phyloP scores from a whole-genome alignment of 805 yeast genomes.

The Kluyveromyces dobzhanskii region DNA sequence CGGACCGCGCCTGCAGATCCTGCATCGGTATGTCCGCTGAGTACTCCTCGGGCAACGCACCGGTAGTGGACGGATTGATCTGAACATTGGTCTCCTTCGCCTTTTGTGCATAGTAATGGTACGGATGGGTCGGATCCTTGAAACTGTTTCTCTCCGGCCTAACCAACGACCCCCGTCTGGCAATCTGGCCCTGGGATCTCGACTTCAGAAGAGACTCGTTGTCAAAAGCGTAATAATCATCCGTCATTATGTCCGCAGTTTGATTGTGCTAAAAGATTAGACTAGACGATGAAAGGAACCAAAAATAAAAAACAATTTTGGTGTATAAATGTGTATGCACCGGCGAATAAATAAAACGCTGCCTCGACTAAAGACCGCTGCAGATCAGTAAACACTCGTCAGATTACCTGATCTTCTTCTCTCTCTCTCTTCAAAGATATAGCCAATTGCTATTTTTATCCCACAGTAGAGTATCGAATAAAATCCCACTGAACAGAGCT shows the following conservation, averaged over 20 bases:
- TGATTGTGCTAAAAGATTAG: not conserved
- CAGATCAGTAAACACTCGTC: too few relatives aligned
- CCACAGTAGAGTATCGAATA: too few relatives aligned
- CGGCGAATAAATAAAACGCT: too few relatives aligned
- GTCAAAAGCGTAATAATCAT: constrained; percentile 20
- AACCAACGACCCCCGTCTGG: constrained; percentile 51
- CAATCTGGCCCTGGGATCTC: constrained; percentile 12
- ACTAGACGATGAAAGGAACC: not conserved
- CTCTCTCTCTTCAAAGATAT: too few relatives aligned
- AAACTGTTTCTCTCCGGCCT: constrained; percentile 73
- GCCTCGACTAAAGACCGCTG: too few relatives aligned
- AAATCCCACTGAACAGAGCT: too few relatives aligned
- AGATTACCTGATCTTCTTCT: too few relatives aligned
- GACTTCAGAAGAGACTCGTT: constrained; percentile 30
- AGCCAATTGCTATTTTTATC: too few relatives aligned
- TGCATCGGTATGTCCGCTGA: constrained; percentile 7
- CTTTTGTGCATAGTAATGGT: constrained; percentile 68
- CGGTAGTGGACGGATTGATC: constrained; percentile 63
- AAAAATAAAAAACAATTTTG: too few relatives aligned
- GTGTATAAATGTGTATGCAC: too few relatives aligned
- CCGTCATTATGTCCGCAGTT: not conserved
- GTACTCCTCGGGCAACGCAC: constrained; percentile 45
- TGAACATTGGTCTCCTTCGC: constrained; percentile 59
- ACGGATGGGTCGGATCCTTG: constrained; percentile 61
- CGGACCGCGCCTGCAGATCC: constrained; percentile 2